Conservation (phyloP, 352 stramenopile genomes). For the Pythium brassicae region DNA sequence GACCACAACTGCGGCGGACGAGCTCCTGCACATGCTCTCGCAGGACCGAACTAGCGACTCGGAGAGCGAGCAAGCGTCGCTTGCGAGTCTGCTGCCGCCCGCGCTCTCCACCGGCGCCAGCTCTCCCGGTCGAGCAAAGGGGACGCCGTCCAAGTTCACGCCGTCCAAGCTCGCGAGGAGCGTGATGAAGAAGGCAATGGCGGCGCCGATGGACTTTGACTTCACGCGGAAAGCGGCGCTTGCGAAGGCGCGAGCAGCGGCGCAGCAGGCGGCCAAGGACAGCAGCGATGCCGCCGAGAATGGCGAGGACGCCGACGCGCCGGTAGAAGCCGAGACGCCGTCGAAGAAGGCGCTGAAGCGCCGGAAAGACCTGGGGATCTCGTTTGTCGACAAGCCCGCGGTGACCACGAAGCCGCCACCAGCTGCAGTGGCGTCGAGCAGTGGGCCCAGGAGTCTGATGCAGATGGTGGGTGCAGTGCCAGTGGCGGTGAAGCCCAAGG, state of each 20-base stretch:
- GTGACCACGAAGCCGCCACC: neutral
- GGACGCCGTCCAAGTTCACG: slow-evolving; percentile 11
- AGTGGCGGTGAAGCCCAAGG: slow-evolving; percentile 3
- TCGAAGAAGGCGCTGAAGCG: slow-evolving; percentile 18
- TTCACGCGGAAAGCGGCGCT: slow-evolving; percentile 43
- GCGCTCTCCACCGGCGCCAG: slow-evolving; percentile 21
- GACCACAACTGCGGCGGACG: slow-evolving; percentile 28
- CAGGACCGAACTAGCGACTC: slow-evolving; percentile 56
- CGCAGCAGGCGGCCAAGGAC: slow-evolving; percentile 14
- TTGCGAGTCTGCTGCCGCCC: slow-evolving; percentile 54
- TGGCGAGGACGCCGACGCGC: neutral
- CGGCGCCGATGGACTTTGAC: slow-evolving; percentile 35
- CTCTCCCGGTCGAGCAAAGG: neutral
- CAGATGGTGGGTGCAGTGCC: slow-evolving; percentile 11
- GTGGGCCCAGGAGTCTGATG: slow-evolving; percentile 15
- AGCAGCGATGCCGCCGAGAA: neutral
- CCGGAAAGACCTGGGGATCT: slow-evolving; percentile 17
- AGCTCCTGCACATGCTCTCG: slow-evolving; percentile 52
- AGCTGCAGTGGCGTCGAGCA: neutral
- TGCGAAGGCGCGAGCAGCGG: slow-evolving; percentile 13
- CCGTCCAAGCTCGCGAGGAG: slow-evolving; percentile 21
- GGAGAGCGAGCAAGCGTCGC: slow-evolving; percentile 41
- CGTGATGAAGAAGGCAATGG: slow-evolving; percentile 21
- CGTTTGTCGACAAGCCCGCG: neutral
- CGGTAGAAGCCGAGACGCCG: slow-evolving; percentile 4